These are phyloP conservation scores for Cyberlindnera xishuangbannaensis DNA, from an alignment of 805 yeast species.

Conservation along the genomic window DNA sequence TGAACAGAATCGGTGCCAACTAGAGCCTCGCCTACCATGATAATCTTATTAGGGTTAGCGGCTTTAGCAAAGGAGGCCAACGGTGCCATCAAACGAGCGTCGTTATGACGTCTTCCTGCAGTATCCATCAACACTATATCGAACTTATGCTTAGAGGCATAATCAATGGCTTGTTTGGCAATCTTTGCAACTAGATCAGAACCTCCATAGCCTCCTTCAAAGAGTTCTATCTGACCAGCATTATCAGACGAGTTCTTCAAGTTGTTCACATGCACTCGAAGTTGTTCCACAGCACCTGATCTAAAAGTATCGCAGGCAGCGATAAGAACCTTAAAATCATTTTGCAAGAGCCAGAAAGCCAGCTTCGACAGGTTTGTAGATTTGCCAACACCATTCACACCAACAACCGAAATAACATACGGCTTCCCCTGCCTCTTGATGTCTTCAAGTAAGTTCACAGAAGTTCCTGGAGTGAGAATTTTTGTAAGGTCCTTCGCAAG, in stretches of 20 bases:
- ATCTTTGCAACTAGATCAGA: constrained; percentile 91
- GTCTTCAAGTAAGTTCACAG: constrained; percentile 80
- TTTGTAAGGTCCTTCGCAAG: constrained; percentile 57
- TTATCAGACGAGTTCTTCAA: constrained; percentile 61
- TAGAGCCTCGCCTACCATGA: constrained; percentile 97
- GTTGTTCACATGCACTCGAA: constrained; percentile 88
- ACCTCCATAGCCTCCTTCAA: constrained; percentile 95
- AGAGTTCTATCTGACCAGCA: constrained; percentile 51
- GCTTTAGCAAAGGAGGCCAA: constrained; percentile 91
- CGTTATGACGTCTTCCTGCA: constrained; percentile 96
- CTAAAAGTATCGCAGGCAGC: constrained; percentile 98
- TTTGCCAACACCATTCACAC: constrained; percentile 97
- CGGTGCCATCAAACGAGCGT: constrained; percentile 92
- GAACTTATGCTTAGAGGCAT: constrained; percentile 61
- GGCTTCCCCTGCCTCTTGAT: constrained; percentile 49
- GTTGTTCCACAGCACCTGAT: constrained; percentile 98
- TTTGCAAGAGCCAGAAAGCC: constrained; percentile 93
- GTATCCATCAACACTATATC: constrained; percentile 93
- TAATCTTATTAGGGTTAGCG: constrained; percentile 92
- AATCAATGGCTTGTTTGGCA: constrained; percentile 84
- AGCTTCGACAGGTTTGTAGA: constrained; percentile 91
- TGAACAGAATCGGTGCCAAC: constrained; percentile 97
- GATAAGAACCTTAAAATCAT: constrained; percentile 76
- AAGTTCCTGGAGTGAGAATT: constrained; percentile 85
- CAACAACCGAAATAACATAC: constrained; percentile 94